Evolutionary conservation across 2,329 filamentous ascomycete genomes (phyloP).

Genomic region (Chaetomiaceae sp.): DNA sequence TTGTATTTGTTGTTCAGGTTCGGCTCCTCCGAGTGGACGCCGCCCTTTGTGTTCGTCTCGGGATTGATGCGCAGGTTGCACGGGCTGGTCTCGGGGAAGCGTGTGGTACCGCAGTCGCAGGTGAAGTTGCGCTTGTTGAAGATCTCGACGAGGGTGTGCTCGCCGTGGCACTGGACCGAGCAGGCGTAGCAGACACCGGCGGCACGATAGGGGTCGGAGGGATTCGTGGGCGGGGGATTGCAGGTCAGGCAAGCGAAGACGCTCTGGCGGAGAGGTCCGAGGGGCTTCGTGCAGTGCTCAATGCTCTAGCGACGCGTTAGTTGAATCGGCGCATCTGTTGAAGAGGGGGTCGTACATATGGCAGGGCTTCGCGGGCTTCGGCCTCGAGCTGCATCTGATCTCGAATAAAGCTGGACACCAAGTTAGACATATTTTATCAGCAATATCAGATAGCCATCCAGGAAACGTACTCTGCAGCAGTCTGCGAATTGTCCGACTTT

Average conservation of each 20-base stretch:
- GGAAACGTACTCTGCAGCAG: conserved; percentile 59
- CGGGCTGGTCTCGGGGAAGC: conserved; percentile 64
- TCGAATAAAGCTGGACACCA: conserved; percentile 68
- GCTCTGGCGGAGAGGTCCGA: conserved; percentile 80
- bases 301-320: conserved; percentile 62
- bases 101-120: conserved; percentile 90
- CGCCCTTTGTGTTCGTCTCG: conserved; percentile 69
- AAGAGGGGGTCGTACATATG: conserved; percentile 63
- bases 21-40: conserved; percentile 70
- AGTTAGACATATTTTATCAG: not conserved
- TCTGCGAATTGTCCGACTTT: conserved; percentile 63
- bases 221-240: conserved; percentile 68
- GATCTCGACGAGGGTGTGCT: conserved; percentile 90
- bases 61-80: conserved; percentile 73
- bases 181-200: conserved; percentile 95
- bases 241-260: conserved; percentile 94
- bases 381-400: conserved; percentile 87
- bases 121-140: conserved; percentile 94
- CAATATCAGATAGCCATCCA: not conserved
- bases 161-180: conserved; percentile 93
- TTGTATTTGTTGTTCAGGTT: conserved; percentile 80
- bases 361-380: conserved; percentile 89
- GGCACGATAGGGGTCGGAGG: conserved; percentile 59
- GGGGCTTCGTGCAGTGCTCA: conserved; percentile 84
- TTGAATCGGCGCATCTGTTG: too few relatives aligned